These are phyloP conservation scores for Phalaenopsis hybrid DNA, from an alignment of 116 monocot species.

Conservation along the genomic window DNA sequence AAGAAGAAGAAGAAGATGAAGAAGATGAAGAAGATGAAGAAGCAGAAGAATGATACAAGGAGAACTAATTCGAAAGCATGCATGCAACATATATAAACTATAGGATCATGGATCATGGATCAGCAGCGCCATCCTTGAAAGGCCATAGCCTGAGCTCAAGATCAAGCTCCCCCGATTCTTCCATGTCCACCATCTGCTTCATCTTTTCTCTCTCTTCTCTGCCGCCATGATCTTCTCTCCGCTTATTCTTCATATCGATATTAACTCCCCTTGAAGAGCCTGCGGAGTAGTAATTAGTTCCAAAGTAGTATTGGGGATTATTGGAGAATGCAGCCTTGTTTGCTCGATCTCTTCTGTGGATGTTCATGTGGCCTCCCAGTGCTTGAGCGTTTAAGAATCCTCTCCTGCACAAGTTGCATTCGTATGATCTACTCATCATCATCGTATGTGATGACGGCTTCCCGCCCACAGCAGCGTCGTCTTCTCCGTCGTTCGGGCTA, in stretches of 20 bases:
- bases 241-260: background rate
- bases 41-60: too few relatives aligned
- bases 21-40: too few relatives aligned
- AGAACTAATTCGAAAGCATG: too few relatives aligned
- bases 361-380: conserved; percentile 23
- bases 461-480: background rate
- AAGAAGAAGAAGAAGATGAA: too few relatives aligned
- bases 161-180: background rate
- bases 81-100: too few relatives aligned
- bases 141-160: conserved; percentile 7
- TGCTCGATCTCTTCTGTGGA: conserved; percentile 14
- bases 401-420: conserved; percentile 20
- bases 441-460: background rate
- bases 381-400: conserved; percentile 23
- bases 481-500: background rate
- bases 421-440: conserved; percentile 13
- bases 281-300: background rate
- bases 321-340: background rate
- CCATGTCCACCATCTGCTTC: background rate
- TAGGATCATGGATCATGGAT: too few relatives aligned
- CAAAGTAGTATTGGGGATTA: background rate
- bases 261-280: background rate
- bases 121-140: too few relatives aligned
- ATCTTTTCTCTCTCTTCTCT: background rate
- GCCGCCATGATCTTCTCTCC: background rate